Evolutionary conservation across 805 yeast genomes (phyloP), one percentile per base, ranked within the genome.

Genomic region (Zygosaccharomyces kombuchaensis): DNA sequence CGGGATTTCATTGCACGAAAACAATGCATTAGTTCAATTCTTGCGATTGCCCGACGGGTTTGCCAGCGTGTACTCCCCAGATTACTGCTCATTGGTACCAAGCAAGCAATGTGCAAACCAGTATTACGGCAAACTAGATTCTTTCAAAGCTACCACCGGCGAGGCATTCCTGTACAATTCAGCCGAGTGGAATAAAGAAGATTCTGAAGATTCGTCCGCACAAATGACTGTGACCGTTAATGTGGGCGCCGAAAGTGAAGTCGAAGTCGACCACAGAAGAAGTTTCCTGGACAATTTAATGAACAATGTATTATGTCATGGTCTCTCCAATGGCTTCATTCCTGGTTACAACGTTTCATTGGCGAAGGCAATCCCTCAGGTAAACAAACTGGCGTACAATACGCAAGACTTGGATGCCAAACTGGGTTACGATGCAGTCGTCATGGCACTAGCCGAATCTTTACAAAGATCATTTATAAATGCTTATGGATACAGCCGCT

Each of bases 101-200:
- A 59, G 67, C 41, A 56, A 60, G 9, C 56, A 58, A n/a, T 53
- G 56, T n/a, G 59, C 58, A 2, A 46, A 52, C n/a, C 44, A 51
- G 29, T 64, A 52, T 39, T 63, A 52, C 42, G 67, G 68, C 10
- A 47, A 45, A 6, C 13, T 63, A 8, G 65, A 60, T 23, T 57
- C 67, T 3, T 40, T 63, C 9, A 62, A 62, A 43, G 63, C 63
- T 7, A 62, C 67, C 2, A 58, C 59, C 10, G 63, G 60, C 7
- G 67, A 64, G 40, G 57, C 63, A 9, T 58, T 63, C 34, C 40
- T 63, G 12, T 60, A 62, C 51, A 61, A 60, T 37, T 41, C 57
- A 16, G 30, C 41, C 14, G 48, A 46, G 5, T 43, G 46, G 36
- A 47, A 37, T 5, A 50, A 44, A 5, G 48, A 46, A 22, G 47